phyloP scores from a whole-genome alignment of 2,329 filamentous ascomycete genomes.

The Plectosphaerella plurivora region DNA sequence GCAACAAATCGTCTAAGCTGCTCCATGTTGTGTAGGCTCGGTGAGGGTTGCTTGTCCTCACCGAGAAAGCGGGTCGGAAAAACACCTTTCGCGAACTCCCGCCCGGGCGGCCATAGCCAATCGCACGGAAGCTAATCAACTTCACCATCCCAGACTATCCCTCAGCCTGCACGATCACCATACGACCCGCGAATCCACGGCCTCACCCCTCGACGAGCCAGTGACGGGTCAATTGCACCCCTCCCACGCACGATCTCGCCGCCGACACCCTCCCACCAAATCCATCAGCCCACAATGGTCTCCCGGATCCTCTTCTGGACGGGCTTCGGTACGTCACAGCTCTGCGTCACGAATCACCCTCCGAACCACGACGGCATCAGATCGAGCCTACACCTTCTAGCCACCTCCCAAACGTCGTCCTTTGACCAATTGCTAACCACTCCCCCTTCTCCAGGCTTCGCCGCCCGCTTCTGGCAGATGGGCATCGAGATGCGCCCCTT shows the following conservation, averaged over 20 bases:
- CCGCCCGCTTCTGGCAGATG: conserved; percentile 91
- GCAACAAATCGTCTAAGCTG: no score
- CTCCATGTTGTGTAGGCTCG: no score
- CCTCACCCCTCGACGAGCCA: background rate
- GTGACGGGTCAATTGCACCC: background rate
- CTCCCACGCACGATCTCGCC: background rate
- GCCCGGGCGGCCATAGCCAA: background rate
- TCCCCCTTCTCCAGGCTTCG: conserved; percentile 62
- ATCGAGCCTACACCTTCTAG: background rate
- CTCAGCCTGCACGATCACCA: background rate
- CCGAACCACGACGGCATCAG: conserved; percentile 1
- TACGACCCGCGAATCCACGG: background rate
- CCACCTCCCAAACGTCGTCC: background rate
- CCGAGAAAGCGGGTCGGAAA: background rate
- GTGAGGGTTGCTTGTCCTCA: no score
- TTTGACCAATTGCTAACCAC: conserved; percentile 14
- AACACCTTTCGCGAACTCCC: conserved; percentile 1
- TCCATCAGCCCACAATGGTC: conserved; percentile 42
- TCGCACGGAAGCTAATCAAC: background rate
- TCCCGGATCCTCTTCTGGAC: conserved; percentile 74
- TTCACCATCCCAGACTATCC: background rate
- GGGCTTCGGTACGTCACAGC: conserved; percentile 73
- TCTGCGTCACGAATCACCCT: background rate
- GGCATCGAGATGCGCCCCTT: conserved; percentile 98
- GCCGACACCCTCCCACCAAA: background rate